Percentiles rank a stretch among this genome's conserved stretches.
phyloP scores from a whole-genome alignment of 1,139 yeast species.

The Candida tropicalis region DNA sequence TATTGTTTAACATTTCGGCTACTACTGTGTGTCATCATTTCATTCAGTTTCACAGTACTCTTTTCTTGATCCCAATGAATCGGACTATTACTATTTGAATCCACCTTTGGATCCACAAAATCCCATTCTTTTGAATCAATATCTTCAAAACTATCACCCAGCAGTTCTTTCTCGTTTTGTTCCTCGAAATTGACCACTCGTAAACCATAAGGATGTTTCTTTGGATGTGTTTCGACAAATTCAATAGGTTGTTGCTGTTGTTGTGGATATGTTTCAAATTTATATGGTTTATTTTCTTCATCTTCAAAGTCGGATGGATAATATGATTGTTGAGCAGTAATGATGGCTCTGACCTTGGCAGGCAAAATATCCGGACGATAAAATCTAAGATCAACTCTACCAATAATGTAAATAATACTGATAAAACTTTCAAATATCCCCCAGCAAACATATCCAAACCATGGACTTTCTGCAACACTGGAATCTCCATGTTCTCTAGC shows the following conservation, averaged over 20 bases:
- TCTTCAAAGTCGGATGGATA: slow-evolving; percentile 11
- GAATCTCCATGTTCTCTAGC: slow-evolving; percentile 21
- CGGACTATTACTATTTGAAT: neutral
- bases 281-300: slow-evolving; percentile 8
- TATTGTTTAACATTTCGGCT: neutral
- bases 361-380: slow-evolving; percentile 51
- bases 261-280: neutral
- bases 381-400: slow-evolving; percentile 51
- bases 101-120: slow-evolving; percentile 10
- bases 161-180: slow-evolving; percentile 3
- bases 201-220: neutral
- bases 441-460: slow-evolving; percentile 42
- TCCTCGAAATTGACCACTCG: neutral
- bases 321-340: slow-evolving; percentile 46
- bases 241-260: neutral
- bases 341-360: slow-evolving; percentile 35
- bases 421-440: slow-evolving; percentile 42
- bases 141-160: slow-evolving; percentile 18
- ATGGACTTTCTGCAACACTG: slow-evolving; percentile 26
- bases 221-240: neutral
- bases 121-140: slow-evolving; percentile 17
- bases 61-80: neutral
- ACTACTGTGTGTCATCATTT: neutral
- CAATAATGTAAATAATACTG: slow-evolving; percentile 39
- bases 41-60: neutral